Base-by-base conservation (phyloP, 352 stramenopile species). In the Plasmopara viticola region DNA sequence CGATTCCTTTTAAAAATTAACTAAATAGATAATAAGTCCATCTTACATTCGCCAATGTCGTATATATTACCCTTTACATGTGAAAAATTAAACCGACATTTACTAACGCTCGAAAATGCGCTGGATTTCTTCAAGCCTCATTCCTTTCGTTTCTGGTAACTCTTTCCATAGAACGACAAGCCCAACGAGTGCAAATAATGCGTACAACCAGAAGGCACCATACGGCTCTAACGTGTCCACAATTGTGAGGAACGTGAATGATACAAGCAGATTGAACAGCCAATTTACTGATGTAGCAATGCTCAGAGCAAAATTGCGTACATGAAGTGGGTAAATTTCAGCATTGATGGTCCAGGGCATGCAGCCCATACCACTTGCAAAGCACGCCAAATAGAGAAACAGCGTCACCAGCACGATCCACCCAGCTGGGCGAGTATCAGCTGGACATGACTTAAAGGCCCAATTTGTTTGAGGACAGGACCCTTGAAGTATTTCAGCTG, bases 271-370 rank as follows among this genome's bases (percentile, higher is more conserved):
- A 64, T 98, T 98, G 12, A 78, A 72, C 52, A 97, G 41, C 92
- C 94, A 98, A 63, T 97, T 97, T 12, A 92, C 81, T 0, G 86
- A 86, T 3, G 95, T 98, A 5, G 90, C 80, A 10, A 93, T 66
- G 47, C 86, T 95, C 10, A 97, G 75, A 7, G 82, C 86, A 17
- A 96, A 78, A 41, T 84, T 95, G 41, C 95, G 90, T 15, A 88
- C 83, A 28, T 83, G 72, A 5, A 96, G 64, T 3, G 90, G 88
- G 64, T 97, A 98, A 56, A 98, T 98, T 68, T 98, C 94, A 13
- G 86, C 83, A 62, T 97, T 97, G 58, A 98, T 94, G 0, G 91
- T 97, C 93, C 94, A 98, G 0, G 93, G 91, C 70, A 97, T 88
- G 34, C 74, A 87, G 6, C 84, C 83, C 83, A 93, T 93, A 40